Evolutionary conservation across 2,329 filamentous ascomycete genomes (phyloP).

Genomic region (Colletotrichum sp.): DNA sequence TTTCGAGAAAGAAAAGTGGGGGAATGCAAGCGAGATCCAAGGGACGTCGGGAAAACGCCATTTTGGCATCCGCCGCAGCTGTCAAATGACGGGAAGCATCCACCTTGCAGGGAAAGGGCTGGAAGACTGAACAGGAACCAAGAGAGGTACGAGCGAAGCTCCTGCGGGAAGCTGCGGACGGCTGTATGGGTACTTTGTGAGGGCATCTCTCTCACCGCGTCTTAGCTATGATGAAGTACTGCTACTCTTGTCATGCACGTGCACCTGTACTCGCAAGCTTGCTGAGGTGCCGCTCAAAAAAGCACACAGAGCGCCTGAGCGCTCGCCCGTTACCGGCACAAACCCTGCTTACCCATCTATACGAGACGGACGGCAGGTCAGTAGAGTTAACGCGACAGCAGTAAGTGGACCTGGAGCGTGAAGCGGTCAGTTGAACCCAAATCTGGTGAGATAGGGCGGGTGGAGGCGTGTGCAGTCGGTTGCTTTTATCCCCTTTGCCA

Average conservation of each 20-base stretch:
- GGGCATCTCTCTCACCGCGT: not conserved
- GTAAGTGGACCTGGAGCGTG: not conserved
- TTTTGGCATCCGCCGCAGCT: constrained; percentile 16
- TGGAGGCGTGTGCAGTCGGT: not conserved
- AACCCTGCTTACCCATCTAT: not conserved
- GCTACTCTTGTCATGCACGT: not conserved
- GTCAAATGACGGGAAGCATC: constrained; percentile 20
- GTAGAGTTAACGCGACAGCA: not conserved
- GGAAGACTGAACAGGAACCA: not conserved
- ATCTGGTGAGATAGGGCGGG: not conserved
- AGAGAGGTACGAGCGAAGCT: not conserved
- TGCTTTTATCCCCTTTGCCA: not conserved
- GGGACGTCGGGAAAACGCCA: constrained; percentile 15
- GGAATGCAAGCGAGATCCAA: not conserved
- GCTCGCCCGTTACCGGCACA: not conserved
- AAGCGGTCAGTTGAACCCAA: not conserved
- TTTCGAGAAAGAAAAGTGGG: constrained; percentile 17
- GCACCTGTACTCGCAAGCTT: not conserved
- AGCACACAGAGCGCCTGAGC: not conserved
- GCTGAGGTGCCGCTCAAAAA: not conserved
- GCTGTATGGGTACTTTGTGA: not conserved
- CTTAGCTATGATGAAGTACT: not conserved
- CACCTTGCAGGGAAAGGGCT: constrained; percentile 6
- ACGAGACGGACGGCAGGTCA: not conserved
- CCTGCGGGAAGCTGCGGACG: not conserved